Conservation (phyloP, 805 yeast species). For the Lachancea lanzarotensis region DNA sequence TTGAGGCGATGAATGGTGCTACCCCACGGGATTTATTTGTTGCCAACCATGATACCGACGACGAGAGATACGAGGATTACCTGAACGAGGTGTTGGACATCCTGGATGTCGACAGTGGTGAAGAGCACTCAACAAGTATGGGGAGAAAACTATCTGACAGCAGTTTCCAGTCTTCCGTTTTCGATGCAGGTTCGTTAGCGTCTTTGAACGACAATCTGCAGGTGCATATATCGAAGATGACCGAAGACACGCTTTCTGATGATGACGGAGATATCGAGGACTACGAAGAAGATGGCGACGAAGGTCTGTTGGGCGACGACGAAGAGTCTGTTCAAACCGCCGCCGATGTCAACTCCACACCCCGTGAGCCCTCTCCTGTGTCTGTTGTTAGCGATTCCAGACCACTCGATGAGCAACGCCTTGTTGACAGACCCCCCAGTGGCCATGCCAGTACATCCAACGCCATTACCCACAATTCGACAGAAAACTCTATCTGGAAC, state of each 20-base stretch:
- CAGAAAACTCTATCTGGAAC: slow-evolving; percentile 33
- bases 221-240: slow-evolving; percentile 32
- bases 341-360: not conserved
- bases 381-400: not conserved
- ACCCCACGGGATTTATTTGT: slow-evolving; percentile 31
- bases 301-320: slow-evolving; percentile 17
- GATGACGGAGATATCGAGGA: slow-evolving; percentile 29
- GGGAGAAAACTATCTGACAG: slow-evolving; percentile 21
- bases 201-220: slow-evolving; percentile 27
- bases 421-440: not conserved
- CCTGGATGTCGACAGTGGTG: slow-evolving; percentile 18
- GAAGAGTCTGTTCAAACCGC: slow-evolving; percentile 9
- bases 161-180: slow-evolving; percentile 24
- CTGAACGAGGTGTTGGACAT: slow-evolving; percentile 32
- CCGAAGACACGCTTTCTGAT: slow-evolving; percentile 27
- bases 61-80: slow-evolving; percentile 31
- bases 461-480: not conserved
- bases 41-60: slow-evolving; percentile 30
- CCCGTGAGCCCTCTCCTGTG: not conserved
- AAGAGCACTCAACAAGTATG: slow-evolving; percentile 7
- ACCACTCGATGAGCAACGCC: not conserved
- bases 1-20: slow-evolving; percentile 46
- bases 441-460: not conserved
- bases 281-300: slow-evolving; percentile 23
- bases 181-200: slow-evolving; percentile 28